phyloP scores from a whole-genome alignment of 257 asterid species.

The Echium plantagineum region DNA sequence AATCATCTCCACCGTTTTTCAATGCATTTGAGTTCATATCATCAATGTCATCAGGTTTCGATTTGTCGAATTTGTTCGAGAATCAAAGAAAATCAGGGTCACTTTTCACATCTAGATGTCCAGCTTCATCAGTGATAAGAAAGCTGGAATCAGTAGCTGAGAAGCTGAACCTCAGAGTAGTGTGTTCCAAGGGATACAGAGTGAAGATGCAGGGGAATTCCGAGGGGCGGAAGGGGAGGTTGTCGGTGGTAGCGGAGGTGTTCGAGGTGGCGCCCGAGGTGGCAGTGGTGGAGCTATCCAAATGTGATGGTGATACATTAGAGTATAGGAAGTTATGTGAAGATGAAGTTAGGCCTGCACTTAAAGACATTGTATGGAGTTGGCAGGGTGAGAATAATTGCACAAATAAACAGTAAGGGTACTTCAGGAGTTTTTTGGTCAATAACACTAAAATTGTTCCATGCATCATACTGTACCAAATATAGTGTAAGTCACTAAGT shows the following conservation, averaged over 20 bases:
- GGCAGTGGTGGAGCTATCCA: slow-evolving; percentile 70
- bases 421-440: not conserved
- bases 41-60: slow-evolving; percentile 83
- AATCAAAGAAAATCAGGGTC: slow-evolving; percentile 35
- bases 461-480: not conserved
- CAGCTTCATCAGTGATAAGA: slow-evolving; percentile 36
- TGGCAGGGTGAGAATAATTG: slow-evolving; percentile 75
- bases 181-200: slow-evolving; percentile 39
- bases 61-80: slow-evolving; percentile 52
- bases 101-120: slow-evolving; percentile 51
- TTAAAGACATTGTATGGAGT: slow-evolving; percentile 85
- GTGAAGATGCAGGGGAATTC: slow-evolving; percentile 54
- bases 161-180: slow-evolving; percentile 36
- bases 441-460: not conserved
- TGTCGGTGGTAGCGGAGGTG: slow-evolving; percentile 58
- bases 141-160: slow-evolving; percentile 52
- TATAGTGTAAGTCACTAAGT: not conserved
- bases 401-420: slow-evolving; percentile 10
- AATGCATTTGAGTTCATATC: slow-evolving; percentile 76
- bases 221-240: slow-evolving; percentile 63
- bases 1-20: slow-evolving; percentile 53
- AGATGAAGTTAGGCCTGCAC: slow-evolving; percentile 64
- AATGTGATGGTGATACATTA: slow-evolving; percentile 66
- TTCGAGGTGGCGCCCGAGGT: slow-evolving; percentile 77
- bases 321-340: slow-evolving; percentile 70